phyloP scores from a whole-genome alignment of 2,329 filamentous ascomycete species.

The Amauroascus niger region DNA sequence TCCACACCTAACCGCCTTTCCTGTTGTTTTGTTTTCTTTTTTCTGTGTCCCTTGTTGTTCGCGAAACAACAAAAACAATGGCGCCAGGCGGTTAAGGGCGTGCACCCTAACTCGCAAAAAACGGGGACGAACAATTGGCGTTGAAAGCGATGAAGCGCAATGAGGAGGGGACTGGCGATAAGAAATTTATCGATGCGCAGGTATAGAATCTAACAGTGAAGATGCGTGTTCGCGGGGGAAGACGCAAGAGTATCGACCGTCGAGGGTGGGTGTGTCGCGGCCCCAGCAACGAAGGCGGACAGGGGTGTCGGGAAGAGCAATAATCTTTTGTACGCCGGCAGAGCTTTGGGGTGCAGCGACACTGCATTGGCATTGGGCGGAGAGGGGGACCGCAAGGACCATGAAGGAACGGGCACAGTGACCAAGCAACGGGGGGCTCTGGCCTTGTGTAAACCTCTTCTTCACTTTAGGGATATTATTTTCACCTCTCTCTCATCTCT shows the following conservation, averaged over 20 bases:
- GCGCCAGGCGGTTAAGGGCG: not conserved
- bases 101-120: no score
- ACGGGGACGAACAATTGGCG: no score
- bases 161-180: not conserved
- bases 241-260: not conserved
- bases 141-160: not conserved
- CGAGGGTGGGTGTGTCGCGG: slow-evolving; percentile 5
- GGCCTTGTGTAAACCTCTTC: no score
- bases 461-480: not conserved
- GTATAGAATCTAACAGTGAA: not conserved
- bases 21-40: no score
- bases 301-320: not conserved
- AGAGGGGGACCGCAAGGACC: not conserved
- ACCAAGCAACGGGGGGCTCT: no score
- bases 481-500: not conserved
- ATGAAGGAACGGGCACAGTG: not conserved
- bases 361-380: not conserved
- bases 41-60: no score
- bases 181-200: slow-evolving; percentile 1
- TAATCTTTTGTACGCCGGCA: not conserved
- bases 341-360: not conserved
- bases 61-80: slow-evolving; percentile 1
- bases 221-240: not conserved
- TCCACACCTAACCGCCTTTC: not conserved
- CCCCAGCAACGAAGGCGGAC: slow-evolving; percentile 9